Percentiles rank a stretch among this genome's conserved stretches.
Evolutionary conservation across 1,284 basidiomycete genomes (phyloP).

Genomic region (Sanghuangporus weigelae): DNA sequence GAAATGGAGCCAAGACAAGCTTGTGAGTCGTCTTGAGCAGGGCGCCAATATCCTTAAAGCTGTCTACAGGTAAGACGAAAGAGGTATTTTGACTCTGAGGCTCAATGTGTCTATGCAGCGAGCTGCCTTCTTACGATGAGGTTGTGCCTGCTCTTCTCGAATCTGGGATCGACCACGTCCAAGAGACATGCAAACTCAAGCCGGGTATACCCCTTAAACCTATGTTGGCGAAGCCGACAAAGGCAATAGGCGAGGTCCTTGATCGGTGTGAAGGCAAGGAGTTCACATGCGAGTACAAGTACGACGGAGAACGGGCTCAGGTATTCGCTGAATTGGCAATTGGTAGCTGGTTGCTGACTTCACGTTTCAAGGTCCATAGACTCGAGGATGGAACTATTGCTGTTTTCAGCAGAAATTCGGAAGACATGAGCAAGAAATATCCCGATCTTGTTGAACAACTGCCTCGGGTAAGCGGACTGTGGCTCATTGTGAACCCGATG

Average conservation of each 20-base stretch:
- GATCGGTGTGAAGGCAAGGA: slow-evolving; percentile 94
- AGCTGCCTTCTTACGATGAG: slow-evolving; percentile 90
- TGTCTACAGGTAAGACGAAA: slow-evolving; percentile 74
- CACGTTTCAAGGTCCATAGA: slow-evolving; percentile 61
- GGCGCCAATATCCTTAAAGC: slow-evolving; percentile 79
- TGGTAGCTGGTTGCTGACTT: too few relatives aligned
- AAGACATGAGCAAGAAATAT: slow-evolving; percentile 99
- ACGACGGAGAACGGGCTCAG: slow-evolving; percentile 97
- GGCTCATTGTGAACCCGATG: neutral
- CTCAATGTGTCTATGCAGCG: slow-evolving; percentile 43
- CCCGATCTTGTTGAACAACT: slow-evolving; percentile 95
- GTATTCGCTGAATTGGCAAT: slow-evolving; percentile 33
- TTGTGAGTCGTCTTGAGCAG: slow-evolving; percentile 74
- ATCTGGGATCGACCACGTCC: slow-evolving; percentile 70
- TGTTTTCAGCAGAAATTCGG: slow-evolving; percentile 96
- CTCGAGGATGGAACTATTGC: slow-evolving; percentile 75
- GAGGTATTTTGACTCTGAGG: neutral
- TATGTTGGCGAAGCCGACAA: slow-evolving; percentile 99
- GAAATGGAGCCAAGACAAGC: slow-evolving; percentile 70
- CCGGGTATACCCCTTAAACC: slow-evolving; percentile 97
- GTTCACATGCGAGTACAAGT: slow-evolving; percentile 99
- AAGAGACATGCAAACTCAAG: slow-evolving; percentile 82
- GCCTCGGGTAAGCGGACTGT: slow-evolving; percentile 55
- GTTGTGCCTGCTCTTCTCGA: slow-evolving; percentile 91
- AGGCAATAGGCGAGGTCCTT: slow-evolving; percentile 97